Conservation (phyloP, 345 rosid species). For the Eucalyptus tenuipes region DNA sequence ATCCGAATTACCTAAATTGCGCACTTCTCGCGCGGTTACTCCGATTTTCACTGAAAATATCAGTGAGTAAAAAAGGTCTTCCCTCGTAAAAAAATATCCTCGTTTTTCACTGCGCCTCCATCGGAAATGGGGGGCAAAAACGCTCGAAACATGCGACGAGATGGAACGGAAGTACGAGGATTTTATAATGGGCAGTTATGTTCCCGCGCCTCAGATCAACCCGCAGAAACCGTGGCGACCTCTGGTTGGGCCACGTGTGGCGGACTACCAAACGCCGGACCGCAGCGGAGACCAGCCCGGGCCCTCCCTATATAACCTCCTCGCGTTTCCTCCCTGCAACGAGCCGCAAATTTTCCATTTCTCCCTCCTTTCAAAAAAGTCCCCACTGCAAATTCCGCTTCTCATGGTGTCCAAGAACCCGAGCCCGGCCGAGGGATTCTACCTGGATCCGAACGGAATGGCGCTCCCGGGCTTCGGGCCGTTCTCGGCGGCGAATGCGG, state of each 20-base stretch:
- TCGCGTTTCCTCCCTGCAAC: background rate
- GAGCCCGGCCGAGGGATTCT: conserved; percentile 47
- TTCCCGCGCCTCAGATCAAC: background rate
- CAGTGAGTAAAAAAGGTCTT: background rate
- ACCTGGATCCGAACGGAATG: conserved; percentile 62
- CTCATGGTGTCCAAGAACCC: conserved; percentile 57
- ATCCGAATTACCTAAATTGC: background rate
- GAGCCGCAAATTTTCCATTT: conserved; percentile 1
- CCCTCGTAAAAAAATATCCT: background rate
- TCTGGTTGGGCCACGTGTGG: background rate
- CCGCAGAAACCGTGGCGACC: background rate
- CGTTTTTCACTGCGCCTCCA: background rate
- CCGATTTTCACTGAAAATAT: background rate
- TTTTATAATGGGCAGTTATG: background rate
- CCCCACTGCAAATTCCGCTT: background rate
- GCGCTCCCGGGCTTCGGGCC: conserved; percentile 49
- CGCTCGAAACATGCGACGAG: background rate
- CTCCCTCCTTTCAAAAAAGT: conserved; percentile 10
- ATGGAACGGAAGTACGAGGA: background rate
- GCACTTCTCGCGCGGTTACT: background rate
- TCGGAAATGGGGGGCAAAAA: background rate
- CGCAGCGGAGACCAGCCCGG: background rate
- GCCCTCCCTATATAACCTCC: background rate
- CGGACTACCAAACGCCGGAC: background rate
- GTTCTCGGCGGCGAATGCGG: conserved; percentile 11